A percentile compares a stretch with the other conserved stretches of the same genome.
These are phyloP conservation scores for Pseudocercospora pini-densiflorae DNA, from an alignment of 2,329 filamentous ascomycete species.

Conservation along the genomic window DNA sequence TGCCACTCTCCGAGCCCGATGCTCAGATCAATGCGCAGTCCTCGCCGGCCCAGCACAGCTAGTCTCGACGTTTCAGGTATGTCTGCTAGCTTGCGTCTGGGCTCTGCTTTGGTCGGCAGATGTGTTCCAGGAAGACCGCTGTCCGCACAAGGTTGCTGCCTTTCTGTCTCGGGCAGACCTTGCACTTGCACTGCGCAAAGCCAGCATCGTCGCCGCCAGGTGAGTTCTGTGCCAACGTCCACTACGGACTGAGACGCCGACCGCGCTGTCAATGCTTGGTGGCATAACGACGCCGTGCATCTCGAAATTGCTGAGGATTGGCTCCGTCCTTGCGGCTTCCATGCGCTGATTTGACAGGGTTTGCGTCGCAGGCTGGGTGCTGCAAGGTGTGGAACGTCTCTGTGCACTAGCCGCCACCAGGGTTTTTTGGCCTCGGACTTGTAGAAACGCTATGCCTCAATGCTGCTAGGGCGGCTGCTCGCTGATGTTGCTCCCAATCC, in stretches of 20 bases:
- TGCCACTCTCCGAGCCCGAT: constrained; percentile 18
- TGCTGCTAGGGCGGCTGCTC: constrained; percentile 10
- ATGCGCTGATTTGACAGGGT: constrained; percentile 23
- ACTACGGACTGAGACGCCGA: constrained; percentile 17
- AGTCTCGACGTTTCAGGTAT: constrained; percentile 16
- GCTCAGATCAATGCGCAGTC: constrained; percentile 17
- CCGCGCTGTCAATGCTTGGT: constrained; percentile 22
- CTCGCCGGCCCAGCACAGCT: constrained; percentile 4
- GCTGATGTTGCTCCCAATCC: constrained; percentile 6
- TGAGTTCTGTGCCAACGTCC: constrained; percentile 8
- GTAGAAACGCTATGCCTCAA: constrained; percentile 5
- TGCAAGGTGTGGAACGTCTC: constrained; percentile 20
- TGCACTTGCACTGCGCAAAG: background rate
- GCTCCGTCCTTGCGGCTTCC: constrained; percentile 20
- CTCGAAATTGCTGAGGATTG: constrained; percentile 20
- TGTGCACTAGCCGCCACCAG: constrained; percentile 16
- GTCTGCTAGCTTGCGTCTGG: constrained; percentile 21
- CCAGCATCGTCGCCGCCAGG: constrained; percentile 19
- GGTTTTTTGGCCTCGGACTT: constrained; percentile 16
- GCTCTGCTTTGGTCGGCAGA: constrained; percentile 23
- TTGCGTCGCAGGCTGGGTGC: constrained; percentile 19
- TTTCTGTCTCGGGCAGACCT: background rate
- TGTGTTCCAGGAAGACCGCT: constrained; percentile 23
- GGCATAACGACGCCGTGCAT: constrained; percentile 24
- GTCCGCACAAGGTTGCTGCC: constrained; percentile 20